A percentile compares a stretch with the other conserved stretches of the same genome.
Evolutionary conservation across 352 stramenopile genomes (phyloP).

Genomic region (Globisporangium middletonii): DNA sequence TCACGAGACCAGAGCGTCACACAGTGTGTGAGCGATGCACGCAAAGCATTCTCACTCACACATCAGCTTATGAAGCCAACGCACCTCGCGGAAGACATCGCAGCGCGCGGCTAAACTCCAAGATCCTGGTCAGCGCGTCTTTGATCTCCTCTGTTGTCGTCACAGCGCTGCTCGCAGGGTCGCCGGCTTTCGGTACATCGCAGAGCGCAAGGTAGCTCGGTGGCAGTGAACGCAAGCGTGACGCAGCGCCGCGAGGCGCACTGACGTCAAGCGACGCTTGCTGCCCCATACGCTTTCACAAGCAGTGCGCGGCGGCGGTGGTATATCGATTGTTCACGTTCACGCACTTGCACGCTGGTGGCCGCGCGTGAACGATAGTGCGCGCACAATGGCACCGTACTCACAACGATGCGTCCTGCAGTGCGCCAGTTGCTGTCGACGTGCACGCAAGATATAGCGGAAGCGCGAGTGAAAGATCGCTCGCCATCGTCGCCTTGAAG

Average conservation of each 20-base stretch:
- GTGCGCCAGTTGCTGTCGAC: too few relatives aligned
- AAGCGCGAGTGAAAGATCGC: too few relatives aligned
- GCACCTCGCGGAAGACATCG: constrained; percentile 54
- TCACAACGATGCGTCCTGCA: too few relatives aligned
- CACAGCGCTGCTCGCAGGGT: constrained; percentile 24
- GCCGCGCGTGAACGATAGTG: too few relatives aligned
- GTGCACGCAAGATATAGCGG: too few relatives aligned
- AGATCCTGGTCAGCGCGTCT: constrained; percentile 58
- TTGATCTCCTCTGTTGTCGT: constrained; percentile 47
- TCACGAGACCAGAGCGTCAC: not conserved
- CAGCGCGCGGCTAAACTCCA: constrained; percentile 55
- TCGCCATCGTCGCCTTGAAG: too few relatives aligned
- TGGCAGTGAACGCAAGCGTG: constrained; percentile 18
- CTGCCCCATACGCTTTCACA: constrained; percentile 41
- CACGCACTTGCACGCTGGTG: too few relatives aligned
- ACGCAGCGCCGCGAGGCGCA: not conserved
- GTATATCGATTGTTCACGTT: too few relatives aligned
- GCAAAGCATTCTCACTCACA: too few relatives aligned
- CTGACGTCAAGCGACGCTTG: constrained; percentile 28
- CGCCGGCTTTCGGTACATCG: constrained; percentile 47
- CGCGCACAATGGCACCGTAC: too few relatives aligned
- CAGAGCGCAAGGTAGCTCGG: constrained; percentile 52
- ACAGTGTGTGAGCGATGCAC: not conserved
- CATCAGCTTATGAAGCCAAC: not conserved
- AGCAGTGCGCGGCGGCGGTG: not conserved